A percentile compares a stretch with the other conserved stretches of the same genome.
These are phyloP conservation scores for Leishmania lainsoni DNA, from an alignment of 208 protist genomes.

Conservation along the genomic window DNA sequence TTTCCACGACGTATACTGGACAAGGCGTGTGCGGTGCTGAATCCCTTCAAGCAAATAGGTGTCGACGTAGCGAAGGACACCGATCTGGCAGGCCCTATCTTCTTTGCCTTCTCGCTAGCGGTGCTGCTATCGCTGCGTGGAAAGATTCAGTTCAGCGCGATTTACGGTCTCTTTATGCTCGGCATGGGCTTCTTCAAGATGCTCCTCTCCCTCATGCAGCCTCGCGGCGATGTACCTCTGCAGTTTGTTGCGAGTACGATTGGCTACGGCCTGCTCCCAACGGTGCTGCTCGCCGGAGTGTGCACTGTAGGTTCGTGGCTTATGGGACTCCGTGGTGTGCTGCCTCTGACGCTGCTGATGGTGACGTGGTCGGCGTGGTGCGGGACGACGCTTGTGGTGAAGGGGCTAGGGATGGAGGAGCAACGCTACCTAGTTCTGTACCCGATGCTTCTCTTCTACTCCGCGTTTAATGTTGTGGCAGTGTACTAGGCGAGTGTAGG, in stretches of 20 bases:
- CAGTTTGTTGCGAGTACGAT: conserved; percentile 77
- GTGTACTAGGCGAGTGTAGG: conserved; percentile 50
- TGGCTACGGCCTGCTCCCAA: conserved; percentile 84
- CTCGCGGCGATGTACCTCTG: conserved; percentile 45
- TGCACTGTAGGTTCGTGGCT: conserved; percentile 53
- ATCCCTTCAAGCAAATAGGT: conserved; percentile 56
- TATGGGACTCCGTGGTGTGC: conserved; percentile 27
- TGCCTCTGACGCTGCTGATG: conserved; percentile 49
- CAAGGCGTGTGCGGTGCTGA: conserved; percentile 67
- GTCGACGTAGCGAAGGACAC: conserved; percentile 48
- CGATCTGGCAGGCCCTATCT: conserved; percentile 74
- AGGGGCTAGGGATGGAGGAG: conserved; percentile 58
- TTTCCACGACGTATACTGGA: conserved; percentile 56
- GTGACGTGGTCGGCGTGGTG: conserved; percentile 85
- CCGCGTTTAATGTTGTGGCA: conserved; percentile 73
- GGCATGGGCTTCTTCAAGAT: conserved; percentile 73
- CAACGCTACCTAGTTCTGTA: conserved; percentile 84
- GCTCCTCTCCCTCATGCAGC: conserved; percentile 77
- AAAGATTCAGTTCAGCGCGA: conserved; percentile 84
- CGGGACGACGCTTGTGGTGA: conserved; percentile 67
- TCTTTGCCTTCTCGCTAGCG: conserved; percentile 76
- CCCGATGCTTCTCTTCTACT: conserved; percentile 83
- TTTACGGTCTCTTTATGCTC: conserved; percentile 78
- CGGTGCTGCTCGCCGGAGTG: conserved; percentile 57
- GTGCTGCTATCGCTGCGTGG: conserved; percentile 71